phyloP scores from a whole-genome alignment of 2,329 filamentous ascomycete genomes.

The Aspergillus floridensis region DNA sequence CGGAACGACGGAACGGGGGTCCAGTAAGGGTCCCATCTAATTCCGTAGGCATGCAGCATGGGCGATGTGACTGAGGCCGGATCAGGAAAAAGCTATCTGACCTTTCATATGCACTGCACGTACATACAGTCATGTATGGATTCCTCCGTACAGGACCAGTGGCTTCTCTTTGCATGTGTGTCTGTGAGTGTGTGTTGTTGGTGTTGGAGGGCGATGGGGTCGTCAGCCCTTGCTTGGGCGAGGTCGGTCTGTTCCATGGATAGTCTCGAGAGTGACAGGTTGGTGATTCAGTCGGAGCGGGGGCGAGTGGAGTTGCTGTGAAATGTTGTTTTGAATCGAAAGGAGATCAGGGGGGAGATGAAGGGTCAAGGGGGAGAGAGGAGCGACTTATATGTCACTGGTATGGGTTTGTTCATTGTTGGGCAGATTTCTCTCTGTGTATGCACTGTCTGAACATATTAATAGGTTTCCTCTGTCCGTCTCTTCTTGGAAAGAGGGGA shows the following conservation, averaged over 20 bases:
- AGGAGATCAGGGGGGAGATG: too few relatives aligned
- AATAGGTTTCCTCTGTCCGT: background rate
- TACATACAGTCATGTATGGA: background rate
- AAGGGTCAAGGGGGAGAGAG: too few relatives aligned
- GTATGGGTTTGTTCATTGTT: too few relatives aligned
- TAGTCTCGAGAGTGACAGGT: background rate
- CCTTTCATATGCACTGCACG: background rate
- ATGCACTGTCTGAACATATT: background rate
- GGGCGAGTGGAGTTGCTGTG: too few relatives aligned
- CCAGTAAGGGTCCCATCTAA: background rate
- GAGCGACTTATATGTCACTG: too few relatives aligned
- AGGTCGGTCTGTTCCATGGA: background rate
- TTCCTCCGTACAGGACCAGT: background rate
- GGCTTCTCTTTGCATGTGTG: background rate
- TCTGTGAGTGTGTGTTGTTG: background rate
- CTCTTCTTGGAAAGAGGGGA: background rate
- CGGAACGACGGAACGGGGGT: too few relatives aligned
- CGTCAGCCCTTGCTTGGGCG: background rate
- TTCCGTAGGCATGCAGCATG: background rate
- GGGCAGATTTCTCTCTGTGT: too few relatives aligned
- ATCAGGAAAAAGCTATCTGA: background rate
- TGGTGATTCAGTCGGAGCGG: background rate
- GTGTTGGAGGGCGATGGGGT: background rate
- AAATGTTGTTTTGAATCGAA: too few relatives aligned
- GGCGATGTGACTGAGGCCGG: background rate